Evolutionary conservation across 2,329 filamentous ascomycete species (phyloP).

Genomic region (Diaporthe sp.): DNA sequence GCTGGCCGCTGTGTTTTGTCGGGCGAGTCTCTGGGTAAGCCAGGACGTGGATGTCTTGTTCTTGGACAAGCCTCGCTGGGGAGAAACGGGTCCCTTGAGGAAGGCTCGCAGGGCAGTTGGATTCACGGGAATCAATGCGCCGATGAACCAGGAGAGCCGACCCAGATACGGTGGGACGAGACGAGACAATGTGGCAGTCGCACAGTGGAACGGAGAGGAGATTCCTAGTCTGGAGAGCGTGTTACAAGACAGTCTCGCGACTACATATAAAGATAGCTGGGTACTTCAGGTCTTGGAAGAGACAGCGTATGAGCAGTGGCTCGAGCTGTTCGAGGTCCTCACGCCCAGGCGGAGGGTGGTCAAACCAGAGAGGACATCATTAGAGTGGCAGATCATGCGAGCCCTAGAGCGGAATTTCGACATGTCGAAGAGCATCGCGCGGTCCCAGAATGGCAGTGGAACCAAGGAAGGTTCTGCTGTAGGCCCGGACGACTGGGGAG

Average conservation of each 20-base stretch:
- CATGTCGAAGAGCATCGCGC: slow-evolving; percentile 36
- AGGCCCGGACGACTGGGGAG: slow-evolving; percentile 48
- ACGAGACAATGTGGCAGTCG: not conserved
- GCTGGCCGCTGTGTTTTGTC: slow-evolving; percentile 49
- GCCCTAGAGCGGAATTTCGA: slow-evolving; percentile 55
- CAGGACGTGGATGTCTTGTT: slow-evolving; percentile 50
- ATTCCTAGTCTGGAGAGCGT: slow-evolving; percentile 48
- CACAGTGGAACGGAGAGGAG: slow-evolving; percentile 41
- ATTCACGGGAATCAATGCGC: not conserved
- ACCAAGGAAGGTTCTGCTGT: not conserved
- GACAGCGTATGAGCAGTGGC: slow-evolving; percentile 52
- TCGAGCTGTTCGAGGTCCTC: slow-evolving; percentile 53
- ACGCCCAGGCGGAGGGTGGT: slow-evolving; percentile 35
- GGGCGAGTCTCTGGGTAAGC: slow-evolving; percentile 52
- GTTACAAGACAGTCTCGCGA: slow-evolving; percentile 44
- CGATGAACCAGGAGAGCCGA: not conserved
- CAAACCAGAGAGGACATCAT: slow-evolving; percentile 35
- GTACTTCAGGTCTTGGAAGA: slow-evolving; percentile 44
- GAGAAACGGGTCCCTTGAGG: slow-evolving; percentile 39
- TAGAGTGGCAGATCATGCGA: slow-evolving; percentile 50
- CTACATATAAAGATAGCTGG: slow-evolving; percentile 22
- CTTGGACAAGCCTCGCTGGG: slow-evolving; percentile 49
- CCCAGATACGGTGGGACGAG: not conserved
- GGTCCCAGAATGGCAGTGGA: not conserved
- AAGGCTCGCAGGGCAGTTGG: slow-evolving; percentile 43